phyloP scores from a whole-genome alignment of 176 grass and related monocot species.

The Avena insularis region DNA sequence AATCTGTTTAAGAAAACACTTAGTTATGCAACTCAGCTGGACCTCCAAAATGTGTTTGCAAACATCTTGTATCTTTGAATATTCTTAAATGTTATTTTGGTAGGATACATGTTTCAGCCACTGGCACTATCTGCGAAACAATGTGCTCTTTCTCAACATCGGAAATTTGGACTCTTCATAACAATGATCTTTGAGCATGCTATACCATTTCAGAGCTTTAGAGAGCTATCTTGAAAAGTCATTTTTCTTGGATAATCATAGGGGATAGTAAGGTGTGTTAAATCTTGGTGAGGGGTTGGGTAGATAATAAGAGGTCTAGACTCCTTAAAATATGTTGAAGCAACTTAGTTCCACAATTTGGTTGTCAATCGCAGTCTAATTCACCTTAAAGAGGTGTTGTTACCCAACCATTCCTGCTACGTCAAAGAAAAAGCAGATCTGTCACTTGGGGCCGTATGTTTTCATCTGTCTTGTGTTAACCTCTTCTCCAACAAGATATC shows the following conservation, averaged over 20 bases:
- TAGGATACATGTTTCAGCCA: constrained; percentile 7
- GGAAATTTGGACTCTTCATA: background rate
- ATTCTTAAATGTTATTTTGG: background rate
- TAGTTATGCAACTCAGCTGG: background rate
- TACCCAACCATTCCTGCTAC: background rate
- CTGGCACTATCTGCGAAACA: background rate
- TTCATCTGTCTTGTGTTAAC: constrained; percentile 14
- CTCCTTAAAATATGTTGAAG: background rate
- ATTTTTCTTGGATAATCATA: constrained; percentile 9
- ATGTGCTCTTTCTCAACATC: background rate
- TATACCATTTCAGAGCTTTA: background rate
- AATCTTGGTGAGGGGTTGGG: constrained; percentile 9
- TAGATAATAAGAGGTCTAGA: background rate
- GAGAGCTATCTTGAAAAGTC: background rate
- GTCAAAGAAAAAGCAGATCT: background rate
- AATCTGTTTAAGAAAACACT: background rate
- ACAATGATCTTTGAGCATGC: background rate
- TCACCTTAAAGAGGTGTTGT: background rate
- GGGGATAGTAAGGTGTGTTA: background rate
- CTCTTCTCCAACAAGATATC: background rate
- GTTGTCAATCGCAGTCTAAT: background rate
- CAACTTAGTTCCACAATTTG: constrained; percentile 9
- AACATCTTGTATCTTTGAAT: constrained; percentile 1
- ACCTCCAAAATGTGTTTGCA: background rate
- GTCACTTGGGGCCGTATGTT: background rate